Percentiles rank a stretch among this genome's conserved stretches.
These are phyloP conservation scores for Porogramme epimiltina DNA, from an alignment of 1,284 basidiomycete genomes.

Conservation along the genomic window DNA sequence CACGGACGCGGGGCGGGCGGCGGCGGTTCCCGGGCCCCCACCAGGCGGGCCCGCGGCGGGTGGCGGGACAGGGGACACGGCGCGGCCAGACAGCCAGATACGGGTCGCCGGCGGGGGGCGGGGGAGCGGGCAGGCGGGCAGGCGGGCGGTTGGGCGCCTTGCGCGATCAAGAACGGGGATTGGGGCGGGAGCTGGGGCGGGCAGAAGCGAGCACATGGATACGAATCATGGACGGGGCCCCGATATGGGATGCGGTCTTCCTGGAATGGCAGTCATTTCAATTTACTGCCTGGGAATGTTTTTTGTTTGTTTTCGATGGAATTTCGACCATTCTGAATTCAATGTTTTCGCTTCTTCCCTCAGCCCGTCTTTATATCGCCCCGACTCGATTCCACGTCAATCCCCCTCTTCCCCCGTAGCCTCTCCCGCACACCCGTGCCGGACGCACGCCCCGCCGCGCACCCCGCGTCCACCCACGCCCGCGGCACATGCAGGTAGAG, in stretches of 20 bases:
- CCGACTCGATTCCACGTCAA: slow-evolving; percentile 29
- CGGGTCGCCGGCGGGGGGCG: neutral
- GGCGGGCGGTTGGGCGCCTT: neutral
- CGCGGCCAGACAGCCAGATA: no score
- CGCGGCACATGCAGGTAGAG: slow-evolving; percentile 24
- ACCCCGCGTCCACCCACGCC: neutral
- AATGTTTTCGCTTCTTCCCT: slow-evolving; percentile 38
- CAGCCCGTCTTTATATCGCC: slow-evolving; percentile 32
- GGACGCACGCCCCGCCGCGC: neutral
- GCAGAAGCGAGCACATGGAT: slow-evolving; percentile 14
- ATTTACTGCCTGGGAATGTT: slow-evolving; percentile 34
- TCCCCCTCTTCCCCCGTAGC: slow-evolving; percentile 21
- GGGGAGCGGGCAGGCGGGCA: neutral
- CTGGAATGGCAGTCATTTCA: slow-evolving; percentile 28
- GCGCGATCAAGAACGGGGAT: neutral
- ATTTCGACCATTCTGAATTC: slow-evolving; percentile 34
- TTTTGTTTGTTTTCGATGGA: slow-evolving; percentile 37
- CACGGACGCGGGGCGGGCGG: no score
- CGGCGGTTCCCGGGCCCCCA: no score
- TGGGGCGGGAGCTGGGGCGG: slow-evolving; percentile 2
- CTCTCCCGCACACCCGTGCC: slow-evolving; percentile 13
- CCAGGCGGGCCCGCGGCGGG: no score
- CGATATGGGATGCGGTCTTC: slow-evolving; percentile 23
- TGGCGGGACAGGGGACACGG: no score
- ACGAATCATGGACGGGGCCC: slow-evolving; percentile 24